Evolutionary conservation across 139 green algal species (phyloP).

Genomic region (Picochlorum sp.): DNA sequence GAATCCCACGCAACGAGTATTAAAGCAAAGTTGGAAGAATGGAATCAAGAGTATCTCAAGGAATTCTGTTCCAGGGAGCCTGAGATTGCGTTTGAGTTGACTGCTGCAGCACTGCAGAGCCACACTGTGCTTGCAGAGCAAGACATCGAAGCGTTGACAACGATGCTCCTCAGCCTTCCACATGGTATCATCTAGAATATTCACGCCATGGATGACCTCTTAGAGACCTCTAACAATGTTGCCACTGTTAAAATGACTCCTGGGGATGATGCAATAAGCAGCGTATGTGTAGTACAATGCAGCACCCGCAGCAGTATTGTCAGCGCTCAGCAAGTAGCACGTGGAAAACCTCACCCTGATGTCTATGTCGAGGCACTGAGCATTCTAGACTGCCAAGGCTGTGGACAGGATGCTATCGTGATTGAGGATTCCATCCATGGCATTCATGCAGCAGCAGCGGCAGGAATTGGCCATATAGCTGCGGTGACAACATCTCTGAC

Average conservation of each 20-base stretch:
- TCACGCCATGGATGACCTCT: slow-evolving; percentile 46
- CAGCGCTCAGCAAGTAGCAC: slow-evolving; percentile 31
- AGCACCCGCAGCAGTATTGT: slow-evolving; percentile 49
- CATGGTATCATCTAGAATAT: slow-evolving; percentile 57
- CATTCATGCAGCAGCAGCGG: slow-evolving; percentile 40
- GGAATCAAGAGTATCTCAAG: slow-evolving; percentile 12
- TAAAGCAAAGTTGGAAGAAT: slow-evolving; percentile 5
- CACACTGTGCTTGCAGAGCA: neutral
- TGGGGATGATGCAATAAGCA: neutral
- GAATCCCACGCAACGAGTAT: neutral
- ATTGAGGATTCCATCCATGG: slow-evolving; percentile 68
- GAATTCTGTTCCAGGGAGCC: slow-evolving; percentile 51
- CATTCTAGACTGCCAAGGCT: slow-evolving; percentile 41
- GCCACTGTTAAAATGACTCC: slow-evolving; percentile 31
- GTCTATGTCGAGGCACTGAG: slow-evolving; percentile 63
- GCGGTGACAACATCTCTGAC: slow-evolving; percentile 60
- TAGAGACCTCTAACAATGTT: slow-evolving; percentile 70
- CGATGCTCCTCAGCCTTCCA: slow-evolving; percentile 44
- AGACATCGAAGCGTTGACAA: slow-evolving; percentile 1
- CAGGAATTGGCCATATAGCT: slow-evolving; percentile 36
- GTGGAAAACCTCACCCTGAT: slow-evolving; percentile 66
- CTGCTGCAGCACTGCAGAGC: neutral
- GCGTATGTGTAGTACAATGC: slow-evolving; percentile 24
- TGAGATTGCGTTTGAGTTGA: slow-evolving; percentile 10
- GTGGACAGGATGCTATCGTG: slow-evolving; percentile 32